phyloP scores from a whole-genome alignment of 768 basidiomycete genomes.

The Hortiboletus campestris region DNA sequence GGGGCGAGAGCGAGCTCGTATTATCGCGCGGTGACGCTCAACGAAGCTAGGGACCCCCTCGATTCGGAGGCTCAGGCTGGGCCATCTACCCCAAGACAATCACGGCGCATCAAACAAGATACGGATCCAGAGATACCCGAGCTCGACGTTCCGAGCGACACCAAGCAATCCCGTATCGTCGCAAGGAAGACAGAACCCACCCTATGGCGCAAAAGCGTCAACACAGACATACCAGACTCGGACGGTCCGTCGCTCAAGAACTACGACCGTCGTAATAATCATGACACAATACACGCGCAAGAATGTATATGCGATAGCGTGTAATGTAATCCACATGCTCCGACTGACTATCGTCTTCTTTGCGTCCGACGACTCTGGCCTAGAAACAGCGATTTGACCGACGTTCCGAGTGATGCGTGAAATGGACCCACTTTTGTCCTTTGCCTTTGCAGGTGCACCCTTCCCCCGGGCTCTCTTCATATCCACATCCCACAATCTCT shows the following conservation, averaged over 20 bases:
- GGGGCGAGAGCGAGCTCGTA: constrained; percentile 44
- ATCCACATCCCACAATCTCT: constrained; percentile 34
- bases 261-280: constrained; percentile 33
- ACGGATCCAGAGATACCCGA: not conserved
- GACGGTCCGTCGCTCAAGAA: constrained; percentile 2
- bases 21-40: constrained; percentile 42
- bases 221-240: not conserved
- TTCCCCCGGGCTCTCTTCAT: not conserved
- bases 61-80: constrained; percentile 1
- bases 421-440: constrained; percentile 51
- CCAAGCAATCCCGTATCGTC: not conserved
- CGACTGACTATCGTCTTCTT: constrained; percentile 37
- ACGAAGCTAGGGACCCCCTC: constrained; percentile 18
- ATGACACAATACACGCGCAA: not conserved
- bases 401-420: not conserved
- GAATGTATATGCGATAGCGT: not conserved
- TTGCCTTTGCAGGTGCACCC: constrained; percentile 56
- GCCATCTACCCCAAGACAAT: constrained; percentile 16
- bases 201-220: not conserved
- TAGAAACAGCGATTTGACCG: constrained; percentile 21
- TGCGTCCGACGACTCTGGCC: constrained; percentile 52
- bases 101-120: constrained; percentile 34
- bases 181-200: not conserved
- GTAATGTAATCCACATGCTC: not conserved
- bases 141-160: not conserved